These are phyloP conservation scores for Liquidambar formosana DNA, from an alignment of 164 flowering plant genomes.

Conservation along the genomic window DNA sequence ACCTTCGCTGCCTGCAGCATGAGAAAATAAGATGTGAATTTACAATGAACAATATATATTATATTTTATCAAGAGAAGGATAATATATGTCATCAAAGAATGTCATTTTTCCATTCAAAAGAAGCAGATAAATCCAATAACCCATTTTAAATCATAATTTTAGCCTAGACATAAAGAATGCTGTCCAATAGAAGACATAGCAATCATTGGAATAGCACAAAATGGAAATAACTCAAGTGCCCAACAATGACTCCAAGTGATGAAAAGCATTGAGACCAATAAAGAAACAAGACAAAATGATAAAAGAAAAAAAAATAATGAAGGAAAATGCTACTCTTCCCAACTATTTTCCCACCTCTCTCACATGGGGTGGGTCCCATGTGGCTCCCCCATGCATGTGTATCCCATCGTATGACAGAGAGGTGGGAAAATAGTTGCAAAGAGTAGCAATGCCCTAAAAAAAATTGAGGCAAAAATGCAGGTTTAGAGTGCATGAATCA, in stretches of 20 bases:
- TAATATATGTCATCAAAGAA: neutral
- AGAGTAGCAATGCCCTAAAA: too few relatives aligned
- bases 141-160: neutral
- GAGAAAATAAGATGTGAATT: slow-evolving; percentile 3
- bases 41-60: neutral
- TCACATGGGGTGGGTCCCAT: too few relatives aligned
- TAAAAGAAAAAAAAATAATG: neutral
- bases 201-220: neutral
- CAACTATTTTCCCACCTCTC: neutral
- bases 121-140: neutral
- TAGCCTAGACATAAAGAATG: neutral
- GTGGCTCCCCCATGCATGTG: too few relatives aligned
- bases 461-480: neutral
- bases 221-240: neutral
- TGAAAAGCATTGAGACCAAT: neutral
- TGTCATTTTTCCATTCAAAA: neutral
- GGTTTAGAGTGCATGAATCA: neutral
- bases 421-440: too few relatives aligned
- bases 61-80: too few relatives aligned
- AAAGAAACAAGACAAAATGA: neutral
- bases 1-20: slow-evolving; percentile 82
- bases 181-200: neutral
- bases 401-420: too few relatives aligned
- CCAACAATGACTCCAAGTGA: neutral
- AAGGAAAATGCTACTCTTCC: neutral